A percentile compares a stretch with the other conserved stretches of the same genome.
phyloP scores from a whole-genome alignment of 208 protist species.

The Ichthyophonus hoferi region DNA sequence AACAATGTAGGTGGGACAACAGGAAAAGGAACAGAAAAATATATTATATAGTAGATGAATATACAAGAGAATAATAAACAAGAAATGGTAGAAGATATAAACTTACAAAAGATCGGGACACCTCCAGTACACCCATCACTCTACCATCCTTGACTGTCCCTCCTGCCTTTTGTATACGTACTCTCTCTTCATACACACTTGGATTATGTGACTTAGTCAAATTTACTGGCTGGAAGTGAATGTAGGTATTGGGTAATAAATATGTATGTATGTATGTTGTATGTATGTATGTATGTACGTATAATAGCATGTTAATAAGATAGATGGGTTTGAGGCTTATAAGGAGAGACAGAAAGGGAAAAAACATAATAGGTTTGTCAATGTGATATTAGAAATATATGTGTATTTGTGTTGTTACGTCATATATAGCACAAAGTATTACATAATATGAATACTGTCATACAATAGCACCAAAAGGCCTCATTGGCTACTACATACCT shows the following conservation, averaged over 20 bases:
- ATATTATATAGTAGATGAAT: too few relatives aligned
- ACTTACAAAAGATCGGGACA: conserved; percentile 13
- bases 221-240: background rate
- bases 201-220: background rate
- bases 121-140: conserved; percentile 16
- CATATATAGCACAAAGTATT: too few relatives aligned
- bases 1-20: too few relatives aligned
- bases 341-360: background rate
- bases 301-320: background rate
- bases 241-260: background rate
- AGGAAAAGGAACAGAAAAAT: too few relatives aligned
- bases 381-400: background rate
- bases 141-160: conserved; percentile 11
- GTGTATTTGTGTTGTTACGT: background rate
- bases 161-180: conserved; percentile 21
- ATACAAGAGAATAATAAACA: too few relatives aligned
- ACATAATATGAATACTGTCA: too few relatives aligned
- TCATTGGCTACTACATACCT: too few relatives aligned
- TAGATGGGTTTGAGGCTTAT: too few relatives aligned
- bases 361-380: background rate
- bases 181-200: background rate
- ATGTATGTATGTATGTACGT: too few relatives aligned
- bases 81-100: too few relatives aligned
- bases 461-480: too few relatives aligned
- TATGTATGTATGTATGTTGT: background rate